phyloP scores from a whole-genome alignment of 73 alveolate genomes.

The Durusdinium trenchii region DNA sequence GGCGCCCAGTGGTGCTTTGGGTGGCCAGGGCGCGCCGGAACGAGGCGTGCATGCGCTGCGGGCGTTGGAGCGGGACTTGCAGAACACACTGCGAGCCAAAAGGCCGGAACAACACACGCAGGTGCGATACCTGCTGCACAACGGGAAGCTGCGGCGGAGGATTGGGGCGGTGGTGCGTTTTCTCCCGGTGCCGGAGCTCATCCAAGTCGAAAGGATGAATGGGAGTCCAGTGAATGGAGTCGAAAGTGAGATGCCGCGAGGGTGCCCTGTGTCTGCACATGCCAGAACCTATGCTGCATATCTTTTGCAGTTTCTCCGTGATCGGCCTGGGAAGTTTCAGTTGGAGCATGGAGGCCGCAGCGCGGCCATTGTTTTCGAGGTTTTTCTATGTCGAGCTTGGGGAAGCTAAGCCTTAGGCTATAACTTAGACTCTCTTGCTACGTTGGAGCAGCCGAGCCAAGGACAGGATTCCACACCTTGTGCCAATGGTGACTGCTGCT shows the following conservation, averaged over 20 bases:
- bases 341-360: slow-evolving; percentile 1
- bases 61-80: slow-evolving; percentile 80
- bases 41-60: slow-evolving; percentile 83
- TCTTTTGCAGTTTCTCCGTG: slow-evolving; percentile 59
- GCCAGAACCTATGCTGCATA: slow-evolving; percentile 79
- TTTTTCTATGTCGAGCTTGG: background rate
- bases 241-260: background rate
- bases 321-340: slow-evolving; percentile 58
- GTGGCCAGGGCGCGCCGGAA: background rate
- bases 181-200: slow-evolving; percentile 46
- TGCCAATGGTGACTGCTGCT: slow-evolving; percentile 56
- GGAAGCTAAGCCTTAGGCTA: background rate
- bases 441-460: background rate
- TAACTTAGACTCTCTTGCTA: background rate
- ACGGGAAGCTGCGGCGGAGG: slow-evolving; percentile 81
- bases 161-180: slow-evolving; percentile 83
- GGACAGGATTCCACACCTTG: slow-evolving; percentile 52
- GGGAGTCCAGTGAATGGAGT: background rate
- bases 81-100: background rate
- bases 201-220: background rate
- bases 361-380: background rate
- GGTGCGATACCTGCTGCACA: slow-evolving; percentile 70
- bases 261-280: slow-evolving; percentile 52
- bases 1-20: slow-evolving; percentile 11
- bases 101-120: background rate